Evolutionary conservation across 352 stramenopile genomes (phyloP).

Genomic region (Globisporangium spiculum): DNA sequence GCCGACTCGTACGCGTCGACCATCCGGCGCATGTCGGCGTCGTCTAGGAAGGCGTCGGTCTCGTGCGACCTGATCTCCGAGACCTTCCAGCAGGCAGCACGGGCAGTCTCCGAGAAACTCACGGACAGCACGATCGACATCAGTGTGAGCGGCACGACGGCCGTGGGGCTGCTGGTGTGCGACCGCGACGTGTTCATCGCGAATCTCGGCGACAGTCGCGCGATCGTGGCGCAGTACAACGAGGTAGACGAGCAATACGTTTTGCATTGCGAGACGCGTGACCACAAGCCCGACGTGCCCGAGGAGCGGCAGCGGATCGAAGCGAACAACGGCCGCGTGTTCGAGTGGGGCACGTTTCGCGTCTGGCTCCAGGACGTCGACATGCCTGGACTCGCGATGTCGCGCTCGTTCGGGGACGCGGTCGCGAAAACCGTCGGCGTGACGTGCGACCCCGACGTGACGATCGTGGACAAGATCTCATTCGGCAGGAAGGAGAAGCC

Average conservation of each 20-base stretch:
- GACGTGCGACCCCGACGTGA: conserved; percentile 63
- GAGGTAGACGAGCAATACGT: conserved; percentile 36
- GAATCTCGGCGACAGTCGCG: conserved; percentile 75
- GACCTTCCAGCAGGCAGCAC: conserved; percentile 50
- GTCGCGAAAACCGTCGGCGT: conserved; percentile 82
- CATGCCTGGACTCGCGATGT: conserved; percentile 85
- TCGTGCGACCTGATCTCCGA: conserved; percentile 42
- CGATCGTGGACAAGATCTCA: conserved; percentile 35
- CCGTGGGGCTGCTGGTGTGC: conserved; percentile 56
- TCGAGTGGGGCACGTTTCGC: conserved; percentile 72
- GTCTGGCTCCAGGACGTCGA: conserved; percentile 86
- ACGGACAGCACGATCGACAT: conserved; percentile 56
- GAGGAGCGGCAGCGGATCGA: conserved; percentile 73
- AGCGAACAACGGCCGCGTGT: conserved; percentile 69
- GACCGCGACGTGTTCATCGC: conserved; percentile 65
- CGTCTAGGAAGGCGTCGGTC: conserved; percentile 18
- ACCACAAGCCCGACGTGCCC: conserved; percentile 78
- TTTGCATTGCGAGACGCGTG: conserved; percentile 58
- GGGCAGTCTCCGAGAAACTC: conserved; percentile 38
- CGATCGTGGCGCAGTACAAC: conserved; percentile 45
- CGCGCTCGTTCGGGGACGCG: conserved; percentile 71
- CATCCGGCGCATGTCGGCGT: neutral
- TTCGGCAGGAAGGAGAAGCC: conserved; percentile 24
- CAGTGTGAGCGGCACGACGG: conserved; percentile 76
- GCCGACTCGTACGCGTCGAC: conserved; percentile 31